Base-by-base conservation (phyloP, 176 grass and related monocot species). In the Musa troglodytarum region DNA sequence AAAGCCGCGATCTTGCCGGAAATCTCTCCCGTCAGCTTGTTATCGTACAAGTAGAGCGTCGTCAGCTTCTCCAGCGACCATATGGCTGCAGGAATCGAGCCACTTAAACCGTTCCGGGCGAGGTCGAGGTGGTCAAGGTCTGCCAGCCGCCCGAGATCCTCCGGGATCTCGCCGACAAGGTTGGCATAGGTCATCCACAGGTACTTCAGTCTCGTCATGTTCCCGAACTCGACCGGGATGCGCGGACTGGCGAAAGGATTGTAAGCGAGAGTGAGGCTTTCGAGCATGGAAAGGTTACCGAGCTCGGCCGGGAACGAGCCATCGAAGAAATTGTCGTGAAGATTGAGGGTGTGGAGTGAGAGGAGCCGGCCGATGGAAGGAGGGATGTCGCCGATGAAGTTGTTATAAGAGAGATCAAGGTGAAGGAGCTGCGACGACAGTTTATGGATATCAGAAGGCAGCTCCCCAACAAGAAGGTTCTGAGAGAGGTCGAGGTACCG, bases 401-500 rank as follows among this genome's bases (percentile, higher is more conserved):
- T 9, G 63, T 96, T 96, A 19, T 1, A 10, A 23, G 80, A 83
- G 24, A 96, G 72, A 77, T 89, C 80, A 17, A 96, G 80, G 63
- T 72, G 63, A 69, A 78, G 69, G 79, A 88, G 65, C 3, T 0
- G 52, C 43, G 75, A 22, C 19, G 86, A 76, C 8, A 93, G 76
- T 2, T 6, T 1, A 76, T 26, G 23, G 76, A 97, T 80, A 66
- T 85, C 72, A n/a, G 1, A 8, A 12, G 94, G 88, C 9, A 97
- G 71, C 0, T 24, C 22, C 0, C 94, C 90, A 5, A 78, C 70
- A 77, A 97, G 74, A 13, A 5, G 21, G 80, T 93, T 97, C 61
- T 80, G 64, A 26, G 90, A 85, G 68, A 97, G 64, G 72, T 91
- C 76, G 20, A 97, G 78, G 72, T 23, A 79, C 10, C 1, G 21